A percentile compares a stretch with the other conserved stretches of the same genome.
These are phyloP conservation scores for Tetradesmus obliquus DNA, from an alignment of 139 green algal species.

Conservation along the genomic window DNA sequence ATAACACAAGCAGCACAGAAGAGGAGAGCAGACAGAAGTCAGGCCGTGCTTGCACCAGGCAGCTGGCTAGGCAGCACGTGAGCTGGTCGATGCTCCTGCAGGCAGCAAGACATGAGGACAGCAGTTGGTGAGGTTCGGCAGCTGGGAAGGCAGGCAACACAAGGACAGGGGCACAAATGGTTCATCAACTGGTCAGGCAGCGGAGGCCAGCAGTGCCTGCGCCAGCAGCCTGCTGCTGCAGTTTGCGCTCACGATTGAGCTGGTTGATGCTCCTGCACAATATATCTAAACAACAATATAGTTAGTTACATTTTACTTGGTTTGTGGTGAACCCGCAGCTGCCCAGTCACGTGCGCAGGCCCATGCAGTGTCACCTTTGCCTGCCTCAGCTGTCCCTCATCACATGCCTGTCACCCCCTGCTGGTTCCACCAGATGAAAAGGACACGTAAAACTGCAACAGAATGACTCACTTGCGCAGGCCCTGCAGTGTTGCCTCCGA, in stretches of 20 bases:
- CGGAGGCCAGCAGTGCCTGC: background rate
- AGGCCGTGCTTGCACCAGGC: background rate
- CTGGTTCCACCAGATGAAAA: no score
- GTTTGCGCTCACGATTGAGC: constrained; percentile 85
- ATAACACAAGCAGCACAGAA: background rate
- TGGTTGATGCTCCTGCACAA: constrained; percentile 53
- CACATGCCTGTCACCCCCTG: background rate
- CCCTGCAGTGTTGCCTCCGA: background rate
- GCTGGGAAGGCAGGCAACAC: no score
- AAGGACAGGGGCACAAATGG: no score
- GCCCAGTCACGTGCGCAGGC: no score
- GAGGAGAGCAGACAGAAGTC: background rate
- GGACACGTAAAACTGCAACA: no score
- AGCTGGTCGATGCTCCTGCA: background rate
- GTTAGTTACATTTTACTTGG: no score
- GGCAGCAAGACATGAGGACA: background rate
- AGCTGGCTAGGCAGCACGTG: background rate
- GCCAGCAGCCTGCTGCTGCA: constrained; percentile 73
- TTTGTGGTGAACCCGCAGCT: no score
- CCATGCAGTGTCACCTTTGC: no score
- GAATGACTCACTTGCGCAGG: constrained; percentile 32
- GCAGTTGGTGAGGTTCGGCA: no score
- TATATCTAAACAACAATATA: no score
- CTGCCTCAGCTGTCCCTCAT: background rate
- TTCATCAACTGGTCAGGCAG: no score